Conservation (phyloP, 2,329 filamentous ascomycete species). For the Cryphonectria carpinicola region DNA sequence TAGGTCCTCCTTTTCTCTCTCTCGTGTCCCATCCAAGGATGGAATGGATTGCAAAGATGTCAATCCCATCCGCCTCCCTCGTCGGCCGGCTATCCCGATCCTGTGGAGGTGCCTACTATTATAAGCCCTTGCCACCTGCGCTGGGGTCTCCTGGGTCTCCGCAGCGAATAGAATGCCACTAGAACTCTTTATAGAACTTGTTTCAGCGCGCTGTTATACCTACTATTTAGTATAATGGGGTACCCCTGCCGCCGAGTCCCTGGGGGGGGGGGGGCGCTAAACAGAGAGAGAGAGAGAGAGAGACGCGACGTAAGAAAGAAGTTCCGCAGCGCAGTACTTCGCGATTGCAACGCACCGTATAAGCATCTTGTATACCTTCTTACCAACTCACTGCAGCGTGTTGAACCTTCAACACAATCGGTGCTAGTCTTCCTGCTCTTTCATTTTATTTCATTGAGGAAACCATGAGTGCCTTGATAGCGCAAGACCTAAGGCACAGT, state of each 20-base stretch:
- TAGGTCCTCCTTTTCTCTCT: background rate
- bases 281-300: background rate
- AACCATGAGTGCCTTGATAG: slow-evolving; percentile 18
- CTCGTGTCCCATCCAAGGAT: background rate
- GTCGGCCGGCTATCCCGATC: slow-evolving; percentile 7
- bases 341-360: background rate
- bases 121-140: background rate
- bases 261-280: too few species aligned
- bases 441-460: background rate
- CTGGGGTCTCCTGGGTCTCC: background rate
- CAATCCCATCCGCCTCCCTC: background rate
- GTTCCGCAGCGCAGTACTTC: background rate
- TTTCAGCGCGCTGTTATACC: background rate
- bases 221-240: background rate
- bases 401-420: background rate
- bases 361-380: background rate
- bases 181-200: slow-evolving; percentile 4
- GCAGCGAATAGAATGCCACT: slow-evolving; percentile 7
- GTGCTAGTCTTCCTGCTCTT: background rate
- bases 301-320: background rate
- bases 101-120: slow-evolving; percentile 6
- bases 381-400: background rate
- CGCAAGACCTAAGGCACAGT: slow-evolving; percentile 20
- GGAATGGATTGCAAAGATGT: background rate
- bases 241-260: background rate